Evolutionary conservation across 306 rosid species (phyloP).

Genomic region (Vigna angularis): DNA sequence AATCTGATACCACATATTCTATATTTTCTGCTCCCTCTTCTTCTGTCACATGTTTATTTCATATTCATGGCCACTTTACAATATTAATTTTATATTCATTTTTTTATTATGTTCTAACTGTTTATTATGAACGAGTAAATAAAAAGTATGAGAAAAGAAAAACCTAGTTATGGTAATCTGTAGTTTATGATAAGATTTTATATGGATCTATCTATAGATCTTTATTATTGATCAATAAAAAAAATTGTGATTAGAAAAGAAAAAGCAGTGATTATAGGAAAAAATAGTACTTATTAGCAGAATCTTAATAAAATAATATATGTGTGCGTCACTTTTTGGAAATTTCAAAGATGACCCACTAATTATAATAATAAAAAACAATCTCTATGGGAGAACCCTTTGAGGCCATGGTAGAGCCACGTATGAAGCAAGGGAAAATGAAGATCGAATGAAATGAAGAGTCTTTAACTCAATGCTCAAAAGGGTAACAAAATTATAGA

Average conservation of each 20-base stretch:
- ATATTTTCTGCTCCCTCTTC: not conserved
- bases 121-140: too few species aligned
- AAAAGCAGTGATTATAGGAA: too few species aligned
- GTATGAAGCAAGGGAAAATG: slow-evolving; percentile 61
- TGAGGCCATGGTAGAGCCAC: slow-evolving; percentile 83
- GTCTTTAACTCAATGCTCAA: not conserved
- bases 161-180: too few species aligned
- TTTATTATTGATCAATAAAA: too few species aligned
- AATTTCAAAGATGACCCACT: slow-evolving; percentile 46
- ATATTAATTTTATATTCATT: too few species aligned
- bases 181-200: too few species aligned
- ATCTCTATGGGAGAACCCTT: not conserved
- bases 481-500: slow-evolving; percentile 18
- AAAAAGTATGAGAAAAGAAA: too few species aligned
- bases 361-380: slow-evolving; percentile 2
- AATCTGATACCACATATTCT: not conserved
- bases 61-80: too few species aligned
- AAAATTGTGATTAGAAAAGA: too few species aligned
- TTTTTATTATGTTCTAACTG: too few species aligned
- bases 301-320: not conserved
- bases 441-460: slow-evolving; percentile 30
- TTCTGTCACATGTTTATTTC: too few species aligned
- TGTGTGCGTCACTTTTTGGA: not conserved
- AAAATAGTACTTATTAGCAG: not conserved
- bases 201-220: too few species aligned